Base-by-base conservation (phyloP, 345 rosid genomes). In the Sapria himalayana region DNA sequence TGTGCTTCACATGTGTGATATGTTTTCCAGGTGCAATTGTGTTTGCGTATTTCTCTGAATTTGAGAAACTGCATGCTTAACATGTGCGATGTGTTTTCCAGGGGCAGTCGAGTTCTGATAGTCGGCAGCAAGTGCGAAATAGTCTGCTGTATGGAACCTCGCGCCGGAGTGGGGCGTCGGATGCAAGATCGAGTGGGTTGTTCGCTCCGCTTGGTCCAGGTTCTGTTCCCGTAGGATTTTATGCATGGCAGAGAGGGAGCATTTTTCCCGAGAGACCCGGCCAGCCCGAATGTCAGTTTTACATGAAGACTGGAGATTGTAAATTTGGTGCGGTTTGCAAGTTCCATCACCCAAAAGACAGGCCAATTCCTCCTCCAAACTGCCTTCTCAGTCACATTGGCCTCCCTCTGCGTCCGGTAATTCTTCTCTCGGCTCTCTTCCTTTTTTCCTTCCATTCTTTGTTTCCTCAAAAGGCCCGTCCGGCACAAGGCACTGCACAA, bases 231-330 rank as follows among this genome's bases (percentile, higher is more conserved):
- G 40, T 76, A 16, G 89, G 94, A 27, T 73, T 45, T 53, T 82
- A 74, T 53, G 78, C 92, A 44, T 53, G 78, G 61, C 94, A 72
- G 41, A 64, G 85, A 62, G 95, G 77, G 43, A 80, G 67, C 56
- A 73, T 84, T 14, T 84, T 84, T 60, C 95, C 99, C 1, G 92
- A 91, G 68, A 73, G 99, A 75, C 95, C 93, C 1, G 92, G 92
- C 46, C 93, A 80, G 55, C 85, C 80, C 0, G 93, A 91, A 50
- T 84, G 99, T 51, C 81, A 80, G 61, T 91, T 79, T 69, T 91
- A 91, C 70, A 73, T 91, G 81, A 84, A 91, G 71, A 91, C 95
- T 10, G 99, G 99, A 15, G 93, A 80, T 50, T 91, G 95, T 63
- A 91, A 84, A 58, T 91, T 84, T 45, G 99, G 99, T 52, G 76